Conservation (phyloP, 768 basidiomycete species). For the Lentinula aciculospora region DNA sequence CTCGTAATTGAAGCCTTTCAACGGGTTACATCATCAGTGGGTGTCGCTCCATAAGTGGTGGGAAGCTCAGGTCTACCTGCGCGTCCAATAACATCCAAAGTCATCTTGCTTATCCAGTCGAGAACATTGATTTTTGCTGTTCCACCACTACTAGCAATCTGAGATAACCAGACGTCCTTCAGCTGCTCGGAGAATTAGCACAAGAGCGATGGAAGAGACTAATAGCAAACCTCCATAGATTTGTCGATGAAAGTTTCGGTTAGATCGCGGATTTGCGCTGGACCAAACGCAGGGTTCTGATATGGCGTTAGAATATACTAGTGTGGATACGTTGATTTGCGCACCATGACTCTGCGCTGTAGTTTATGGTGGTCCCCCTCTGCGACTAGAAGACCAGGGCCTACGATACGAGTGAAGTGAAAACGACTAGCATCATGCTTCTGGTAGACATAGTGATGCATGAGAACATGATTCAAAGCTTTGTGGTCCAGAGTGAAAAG, state of each 20-base stretch:
- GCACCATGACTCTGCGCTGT: constrained; percentile 43
- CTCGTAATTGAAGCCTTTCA: constrained; percentile 25
- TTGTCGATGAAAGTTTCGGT: constrained; percentile 55
- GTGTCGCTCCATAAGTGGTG: not conserved
- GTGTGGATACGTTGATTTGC: not conserved
- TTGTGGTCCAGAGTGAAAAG: constrained; percentile 56
- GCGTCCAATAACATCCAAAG: constrained; percentile 73
- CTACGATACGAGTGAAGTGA: constrained; percentile 35
- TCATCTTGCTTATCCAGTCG: constrained; percentile 60
- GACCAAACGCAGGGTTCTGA: constrained; percentile 65
- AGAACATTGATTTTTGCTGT: constrained; percentile 48
- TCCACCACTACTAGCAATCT: constrained; percentile 24
- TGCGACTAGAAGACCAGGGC: constrained; percentile 41
- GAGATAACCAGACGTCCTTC: constrained; percentile 40
- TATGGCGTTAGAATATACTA: not conserved
- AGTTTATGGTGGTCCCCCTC: constrained; percentile 42
- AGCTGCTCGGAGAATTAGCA: constrained; percentile 24
- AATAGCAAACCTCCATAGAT: constrained; percentile 34
- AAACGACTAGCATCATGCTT: constrained; percentile 41
- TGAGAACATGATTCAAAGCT: constrained; percentile 60
- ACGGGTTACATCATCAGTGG: not conserved
- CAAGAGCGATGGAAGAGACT: not conserved
- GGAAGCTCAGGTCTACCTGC: constrained; percentile 38
- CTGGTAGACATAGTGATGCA: constrained; percentile 47
- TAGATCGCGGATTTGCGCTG: constrained; percentile 49